These are phyloP conservation scores for Penicillium atrosanguineum DNA, from an alignment of 495 filamentous ascomycete genomes.

Conservation along the genomic window DNA sequence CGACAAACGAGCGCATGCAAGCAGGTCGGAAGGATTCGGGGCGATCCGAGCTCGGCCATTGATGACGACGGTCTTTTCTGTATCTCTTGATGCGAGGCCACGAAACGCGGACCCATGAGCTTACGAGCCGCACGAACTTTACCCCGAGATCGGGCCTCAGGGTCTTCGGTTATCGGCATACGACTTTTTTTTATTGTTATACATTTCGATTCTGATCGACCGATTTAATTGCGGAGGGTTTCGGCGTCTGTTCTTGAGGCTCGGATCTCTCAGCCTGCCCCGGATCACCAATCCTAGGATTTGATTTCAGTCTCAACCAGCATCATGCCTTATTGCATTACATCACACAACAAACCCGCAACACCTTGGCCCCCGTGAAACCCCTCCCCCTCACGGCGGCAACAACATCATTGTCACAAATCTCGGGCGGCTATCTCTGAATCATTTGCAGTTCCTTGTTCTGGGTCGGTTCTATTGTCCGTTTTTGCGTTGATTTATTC, in stretches of 20 bases:
- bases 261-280: not conserved
- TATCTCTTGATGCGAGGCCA: conserved; percentile 24
- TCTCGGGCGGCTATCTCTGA: conserved; percentile 33
- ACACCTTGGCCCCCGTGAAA: not conserved
- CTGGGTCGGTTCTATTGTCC: conserved; percentile 14
- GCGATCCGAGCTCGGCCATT: not conserved
- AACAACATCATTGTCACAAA: conserved; percentile 18
- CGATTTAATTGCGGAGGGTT: conserved; percentile 19
- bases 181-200: conserved; percentile 27
- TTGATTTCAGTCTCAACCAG: not conserved
- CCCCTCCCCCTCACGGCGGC: not conserved
- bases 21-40: not conserved
- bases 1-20: not conserved
- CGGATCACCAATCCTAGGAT: too few relatives aligned
- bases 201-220: conserved; percentile 21
- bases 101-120: conserved; percentile 36
- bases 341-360: not conserved
- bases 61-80: not conserved
- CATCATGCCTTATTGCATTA: not conserved
- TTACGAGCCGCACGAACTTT: conserved; percentile 22
- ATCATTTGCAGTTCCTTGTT: conserved; percentile 9
- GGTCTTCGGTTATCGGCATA: conserved; percentile 21
- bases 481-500: conserved; percentile 14
- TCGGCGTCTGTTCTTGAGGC: not conserved
- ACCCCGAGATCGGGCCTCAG: conserved; percentile 11